Conservation (phyloP, 257 asterid species). For the Leonotis leonurus region DNA sequence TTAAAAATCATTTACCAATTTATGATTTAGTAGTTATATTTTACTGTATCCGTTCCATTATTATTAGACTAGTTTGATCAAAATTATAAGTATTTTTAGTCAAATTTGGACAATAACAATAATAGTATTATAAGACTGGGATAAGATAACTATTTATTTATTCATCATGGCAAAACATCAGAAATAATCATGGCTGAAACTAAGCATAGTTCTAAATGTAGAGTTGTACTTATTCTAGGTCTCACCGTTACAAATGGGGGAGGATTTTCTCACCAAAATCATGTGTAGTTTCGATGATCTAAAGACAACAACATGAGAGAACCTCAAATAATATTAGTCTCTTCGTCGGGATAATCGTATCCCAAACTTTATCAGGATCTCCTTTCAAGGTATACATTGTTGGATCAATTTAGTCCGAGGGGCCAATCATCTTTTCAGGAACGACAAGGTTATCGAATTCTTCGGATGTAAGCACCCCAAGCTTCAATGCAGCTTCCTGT, state of each 20-base stretch:
- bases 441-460: constrained; percentile 83
- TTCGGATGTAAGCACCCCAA: constrained; percentile 65
- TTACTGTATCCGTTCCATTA: too few species aligned
- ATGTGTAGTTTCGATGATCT: background rate
- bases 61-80: too few species aligned
- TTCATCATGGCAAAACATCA: background rate
- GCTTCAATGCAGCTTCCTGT: constrained; percentile 85
- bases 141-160: background rate
- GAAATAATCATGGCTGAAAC: background rate
- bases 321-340: constrained; percentile 20
- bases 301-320: background rate
- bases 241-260: constrained; percentile 24
- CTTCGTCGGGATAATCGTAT: background rate
- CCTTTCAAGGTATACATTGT: background rate
- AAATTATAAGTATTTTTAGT: too few species aligned
- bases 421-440: constrained; percentile 95
- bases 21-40: too few species aligned
- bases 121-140: too few species aligned
- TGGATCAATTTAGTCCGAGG: constrained; percentile 36
- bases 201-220: background rate
- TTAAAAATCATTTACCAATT: too few species aligned
- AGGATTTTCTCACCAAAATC: constrained; percentile 18
- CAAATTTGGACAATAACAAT: too few species aligned
- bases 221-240: background rate
- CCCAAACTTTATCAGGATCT: background rate